Evolutionary conservation across 306 rosid species (phyloP).

Genomic region (Sindora glabra): DNA sequence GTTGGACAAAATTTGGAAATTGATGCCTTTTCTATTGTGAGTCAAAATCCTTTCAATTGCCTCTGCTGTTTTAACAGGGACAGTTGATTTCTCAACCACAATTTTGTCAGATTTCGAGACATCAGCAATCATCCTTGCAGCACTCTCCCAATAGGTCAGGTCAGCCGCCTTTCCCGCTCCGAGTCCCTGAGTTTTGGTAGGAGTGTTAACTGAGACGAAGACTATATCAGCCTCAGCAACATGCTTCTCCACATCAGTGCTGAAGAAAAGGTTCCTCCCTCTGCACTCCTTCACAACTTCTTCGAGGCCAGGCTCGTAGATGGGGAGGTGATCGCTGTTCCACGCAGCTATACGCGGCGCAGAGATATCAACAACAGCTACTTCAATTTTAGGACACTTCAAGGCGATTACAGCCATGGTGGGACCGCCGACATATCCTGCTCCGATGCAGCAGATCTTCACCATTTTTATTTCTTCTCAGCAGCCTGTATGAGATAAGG

Average conservation of each 20-base stretch:
- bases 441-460: slow-evolving; percentile 94
- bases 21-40: slow-evolving; percentile 85
- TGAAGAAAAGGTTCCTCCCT: slow-evolving; percentile 57
- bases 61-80: slow-evolving; percentile 93
- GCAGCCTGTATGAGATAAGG: slow-evolving; percentile 18
- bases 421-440: slow-evolving; percentile 94
- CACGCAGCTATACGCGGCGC: slow-evolving; percentile 44
- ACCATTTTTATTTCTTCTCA: slow-evolving; percentile 49
- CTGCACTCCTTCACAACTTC: slow-evolving; percentile 59
- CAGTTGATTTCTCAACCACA: slow-evolving; percentile 88
- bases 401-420: slow-evolving; percentile 90
- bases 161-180: slow-evolving; percentile 97
- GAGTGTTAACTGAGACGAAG: slow-evolving; percentile 90
- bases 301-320: slow-evolving; percentile 64
- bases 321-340: slow-evolving; percentile 62
- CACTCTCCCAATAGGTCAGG: slow-evolving; percentile 93
- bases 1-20: slow-evolving; percentile 78
- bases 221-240: slow-evolving; percentile 81
- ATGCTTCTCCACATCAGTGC: slow-evolving; percentile 71
- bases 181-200: slow-evolving; percentile 85
- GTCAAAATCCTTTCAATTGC: slow-evolving; percentile 84
- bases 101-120: slow-evolving; percentile 79
- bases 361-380: slow-evolving; percentile 51
- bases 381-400: slow-evolving; percentile 55
- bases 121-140: slow-evolving; percentile 93